These are phyloP conservation scores for Cyclocybe cylindracea DNA, from an alignment of 768 basidiomycete species.

Conservation along the genomic window DNA sequence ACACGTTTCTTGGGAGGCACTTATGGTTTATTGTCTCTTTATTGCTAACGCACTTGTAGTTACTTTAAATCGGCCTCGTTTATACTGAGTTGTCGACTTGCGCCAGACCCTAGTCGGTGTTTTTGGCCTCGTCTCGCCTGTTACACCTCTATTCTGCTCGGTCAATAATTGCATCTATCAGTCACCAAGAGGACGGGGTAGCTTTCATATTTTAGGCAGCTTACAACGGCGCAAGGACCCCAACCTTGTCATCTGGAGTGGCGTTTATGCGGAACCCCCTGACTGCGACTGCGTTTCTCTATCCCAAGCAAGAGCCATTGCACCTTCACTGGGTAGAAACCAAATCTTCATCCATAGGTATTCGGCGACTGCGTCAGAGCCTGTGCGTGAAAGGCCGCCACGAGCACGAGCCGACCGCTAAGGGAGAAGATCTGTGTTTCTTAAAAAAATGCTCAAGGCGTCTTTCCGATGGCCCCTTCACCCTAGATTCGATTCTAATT, in stretches of 20 bases:
- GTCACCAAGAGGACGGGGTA: no score
- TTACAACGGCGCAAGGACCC: background rate
- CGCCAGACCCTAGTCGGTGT: background rate
- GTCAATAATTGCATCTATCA: background rate
- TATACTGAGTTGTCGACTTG: no score
- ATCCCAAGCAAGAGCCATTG: no score
- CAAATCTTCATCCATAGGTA: background rate
- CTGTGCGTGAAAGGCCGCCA: no score
- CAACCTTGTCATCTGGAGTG: conserved; percentile 10
- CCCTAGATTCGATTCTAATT: conserved; percentile 20
- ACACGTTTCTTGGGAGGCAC: no score
- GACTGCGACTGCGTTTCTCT: background rate
- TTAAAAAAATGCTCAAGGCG: background rate
- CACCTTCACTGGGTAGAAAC: no score
- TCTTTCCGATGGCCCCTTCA: conserved; percentile 4
- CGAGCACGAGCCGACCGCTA: no score
- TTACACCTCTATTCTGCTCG: background rate
- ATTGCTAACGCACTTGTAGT: no score
- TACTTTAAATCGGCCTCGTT: no score
- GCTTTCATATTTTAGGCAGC: background rate
- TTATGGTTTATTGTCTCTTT: no score
- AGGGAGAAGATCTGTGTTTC: background rate
- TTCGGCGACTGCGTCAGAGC: background rate
- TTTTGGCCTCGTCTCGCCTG: background rate
- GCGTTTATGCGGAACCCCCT: conserved; percentile 27